These are phyloP conservation scores for Isoetes taiwanensis DNA, from an alignment of 75 land plant genomes.

Conservation along the genomic window DNA sequence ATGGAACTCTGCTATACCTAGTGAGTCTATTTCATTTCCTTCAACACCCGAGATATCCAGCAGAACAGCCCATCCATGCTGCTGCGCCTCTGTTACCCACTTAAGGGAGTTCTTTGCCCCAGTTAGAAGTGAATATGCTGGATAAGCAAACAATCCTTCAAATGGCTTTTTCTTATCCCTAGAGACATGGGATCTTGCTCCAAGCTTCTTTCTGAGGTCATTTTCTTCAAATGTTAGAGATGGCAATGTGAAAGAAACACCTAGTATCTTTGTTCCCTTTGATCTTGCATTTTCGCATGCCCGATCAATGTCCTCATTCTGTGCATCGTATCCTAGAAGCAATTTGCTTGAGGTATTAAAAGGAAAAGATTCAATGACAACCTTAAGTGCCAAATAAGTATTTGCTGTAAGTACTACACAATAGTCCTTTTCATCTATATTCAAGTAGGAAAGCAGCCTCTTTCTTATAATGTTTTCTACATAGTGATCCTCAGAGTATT, in stretches of 20 bases:
- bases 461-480: conserved; percentile 10
- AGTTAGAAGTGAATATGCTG: conserved; percentile 14
- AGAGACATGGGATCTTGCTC: neutral
- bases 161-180: neutral
- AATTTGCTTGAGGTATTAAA: conserved; percentile 14
- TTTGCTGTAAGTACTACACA: conserved; percentile 22
- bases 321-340: conserved; percentile 15
- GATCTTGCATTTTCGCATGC: conserved; percentile 15
- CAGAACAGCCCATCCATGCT: conserved; percentile 21
- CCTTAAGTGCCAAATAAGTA: conserved; percentile 16
- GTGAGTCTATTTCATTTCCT: conserved; percentile 11
- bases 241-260: conserved; percentile 5
- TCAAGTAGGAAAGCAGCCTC: conserved; percentile 17
- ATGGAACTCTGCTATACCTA: conserved; percentile 4
- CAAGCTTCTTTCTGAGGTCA: conserved; percentile 16
- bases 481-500: conserved; percentile 11
- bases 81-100: conserved; percentile 22
- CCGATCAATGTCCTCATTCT: conserved; percentile 10
- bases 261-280: conserved; percentile 8
- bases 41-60: conserved; percentile 14
- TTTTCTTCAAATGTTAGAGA: conserved; percentile 7
- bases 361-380: conserved; percentile 20
- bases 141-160: conserved; percentile 20
- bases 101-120: conserved; percentile 15
- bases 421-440: conserved; percentile 19